These are phyloP conservation scores for Ustilago cynodontis DNA, from an alignment of 1,284 basidiomycete species.

Conservation along the genomic window DNA sequence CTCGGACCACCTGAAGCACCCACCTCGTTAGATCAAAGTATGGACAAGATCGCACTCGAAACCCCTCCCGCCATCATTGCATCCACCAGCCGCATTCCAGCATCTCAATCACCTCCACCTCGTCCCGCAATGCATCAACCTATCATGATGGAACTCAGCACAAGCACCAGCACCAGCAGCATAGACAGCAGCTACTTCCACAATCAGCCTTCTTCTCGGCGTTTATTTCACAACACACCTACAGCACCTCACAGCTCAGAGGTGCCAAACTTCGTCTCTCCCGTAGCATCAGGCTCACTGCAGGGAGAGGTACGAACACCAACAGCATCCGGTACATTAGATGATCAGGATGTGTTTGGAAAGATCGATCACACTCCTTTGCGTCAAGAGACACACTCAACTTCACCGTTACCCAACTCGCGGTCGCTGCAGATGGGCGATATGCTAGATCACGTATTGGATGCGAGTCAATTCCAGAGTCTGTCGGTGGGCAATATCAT, in stretches of 20 bases:
- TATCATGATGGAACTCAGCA: slow-evolving; percentile 25
- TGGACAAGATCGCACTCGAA: slow-evolving; percentile 16
- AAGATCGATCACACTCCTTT: slow-evolving; percentile 46
- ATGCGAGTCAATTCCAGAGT: slow-evolving; percentile 26
- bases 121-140: slow-evolving; percentile 15
- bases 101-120: slow-evolving; percentile 11
- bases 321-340: slow-evolving; percentile 6
- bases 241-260: slow-evolving; percentile 10
- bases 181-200: slow-evolving; percentile 33
- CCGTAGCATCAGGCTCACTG: slow-evolving; percentile 3
- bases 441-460: slow-evolving; percentile 38
- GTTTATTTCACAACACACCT: slow-evolving; percentile 40
- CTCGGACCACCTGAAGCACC: slow-evolving; percentile 3
- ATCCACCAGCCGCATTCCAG: slow-evolving; percentile 10
- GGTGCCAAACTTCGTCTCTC: slow-evolving; percentile 17
- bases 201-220: slow-evolving; percentile 28
- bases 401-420: slow-evolving; percentile 46
- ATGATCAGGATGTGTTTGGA: slow-evolving; percentile 40
- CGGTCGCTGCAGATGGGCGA: slow-evolving; percentile 43
- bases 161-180: slow-evolving; percentile 28
- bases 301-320: slow-evolving; percentile 23
- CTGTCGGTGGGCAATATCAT: slow-evolving; percentile 48
- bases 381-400: slow-evolving; percentile 43
- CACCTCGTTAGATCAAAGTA: background rate
- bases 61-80: slow-evolving; percentile 28